phyloP scores from a whole-genome alignment of 345 rosid species.

The Combretum micranthum region DNA sequence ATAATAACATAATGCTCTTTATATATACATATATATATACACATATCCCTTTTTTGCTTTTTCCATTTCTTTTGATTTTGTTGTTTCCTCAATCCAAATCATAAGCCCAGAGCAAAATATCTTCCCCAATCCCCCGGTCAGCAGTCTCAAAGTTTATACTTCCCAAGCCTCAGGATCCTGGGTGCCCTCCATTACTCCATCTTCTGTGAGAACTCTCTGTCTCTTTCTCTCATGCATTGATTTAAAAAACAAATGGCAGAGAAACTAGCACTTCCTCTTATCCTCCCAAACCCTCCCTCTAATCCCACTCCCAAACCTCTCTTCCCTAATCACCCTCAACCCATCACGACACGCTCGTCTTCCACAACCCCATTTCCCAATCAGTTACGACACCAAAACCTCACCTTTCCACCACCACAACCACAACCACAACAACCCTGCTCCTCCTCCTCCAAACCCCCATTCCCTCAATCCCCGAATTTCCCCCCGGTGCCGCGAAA shows the following conservation, averaged over 20 bases:
- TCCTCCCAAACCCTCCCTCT: constrained; percentile 48
- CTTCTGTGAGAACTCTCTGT: neutral
- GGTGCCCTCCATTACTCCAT: neutral
- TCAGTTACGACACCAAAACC: constrained; percentile 1
- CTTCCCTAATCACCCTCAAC: constrained; percentile 11
- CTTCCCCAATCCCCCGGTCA: no score
- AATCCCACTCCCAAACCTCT: constrained; percentile 27
- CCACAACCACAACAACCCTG: constrained; percentile 20
- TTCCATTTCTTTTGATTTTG: no score
- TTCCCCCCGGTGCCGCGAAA: constrained; percentile 18
- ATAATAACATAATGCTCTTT: no score
- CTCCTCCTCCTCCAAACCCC: constrained; percentile 14
- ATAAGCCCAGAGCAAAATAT: no score
- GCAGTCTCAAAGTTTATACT: neutral
- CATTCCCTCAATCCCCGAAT: constrained; percentile 10
- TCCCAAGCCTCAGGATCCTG: neutral
- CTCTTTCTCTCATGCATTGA: no score
- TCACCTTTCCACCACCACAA: constrained; percentile 42
- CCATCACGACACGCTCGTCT: constrained; percentile 9
- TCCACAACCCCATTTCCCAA: constrained; percentile 16
- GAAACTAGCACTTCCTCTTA: constrained; percentile 63
- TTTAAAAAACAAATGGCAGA: constrained; percentile 57
- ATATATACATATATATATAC: no score
- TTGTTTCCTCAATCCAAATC: no score
- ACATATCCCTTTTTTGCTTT: no score